phyloP scores from a whole-genome alignment of 768 basidiomycete genomes.

The Psilocybe azurescens region DNA sequence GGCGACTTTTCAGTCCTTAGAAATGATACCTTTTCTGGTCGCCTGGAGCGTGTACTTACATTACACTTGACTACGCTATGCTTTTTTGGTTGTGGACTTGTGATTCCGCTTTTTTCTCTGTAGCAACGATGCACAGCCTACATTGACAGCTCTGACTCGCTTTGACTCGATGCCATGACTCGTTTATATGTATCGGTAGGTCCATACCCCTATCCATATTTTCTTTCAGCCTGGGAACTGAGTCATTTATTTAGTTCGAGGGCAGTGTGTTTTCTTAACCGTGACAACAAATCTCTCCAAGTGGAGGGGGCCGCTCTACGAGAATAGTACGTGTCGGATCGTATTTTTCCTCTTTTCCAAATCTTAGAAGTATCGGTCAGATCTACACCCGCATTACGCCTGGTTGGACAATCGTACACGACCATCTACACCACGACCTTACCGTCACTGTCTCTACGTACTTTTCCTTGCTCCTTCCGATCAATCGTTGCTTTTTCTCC shows the following conservation, averaged over 20 bases:
- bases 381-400: too few species aligned
- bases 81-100: neutral
- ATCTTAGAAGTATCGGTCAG: too few species aligned
- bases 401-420: too few species aligned
- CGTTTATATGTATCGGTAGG: neutral
- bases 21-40: neutral
- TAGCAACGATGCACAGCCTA: neutral
- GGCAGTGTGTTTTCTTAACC: neutral
- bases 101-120: neutral
- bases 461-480: too few species aligned
- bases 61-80: neutral
- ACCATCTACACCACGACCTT: too few species aligned
- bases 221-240: neutral
- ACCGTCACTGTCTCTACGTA: too few species aligned
- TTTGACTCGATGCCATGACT: neutral
- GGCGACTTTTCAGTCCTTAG: slow-evolving; percentile 21
- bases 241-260: neutral
- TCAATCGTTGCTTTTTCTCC: too few species aligned
- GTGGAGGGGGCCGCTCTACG: too few species aligned
- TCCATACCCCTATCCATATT: neutral
- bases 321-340: too few species aligned
- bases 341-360: too few species aligned
- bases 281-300: too few species aligned
- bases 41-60: too few species aligned
- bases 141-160: neutral